Evolutionary conservation across 495 filamentous ascomycete genomes (phyloP).

Genomic region (Darksidea phi): DNA sequence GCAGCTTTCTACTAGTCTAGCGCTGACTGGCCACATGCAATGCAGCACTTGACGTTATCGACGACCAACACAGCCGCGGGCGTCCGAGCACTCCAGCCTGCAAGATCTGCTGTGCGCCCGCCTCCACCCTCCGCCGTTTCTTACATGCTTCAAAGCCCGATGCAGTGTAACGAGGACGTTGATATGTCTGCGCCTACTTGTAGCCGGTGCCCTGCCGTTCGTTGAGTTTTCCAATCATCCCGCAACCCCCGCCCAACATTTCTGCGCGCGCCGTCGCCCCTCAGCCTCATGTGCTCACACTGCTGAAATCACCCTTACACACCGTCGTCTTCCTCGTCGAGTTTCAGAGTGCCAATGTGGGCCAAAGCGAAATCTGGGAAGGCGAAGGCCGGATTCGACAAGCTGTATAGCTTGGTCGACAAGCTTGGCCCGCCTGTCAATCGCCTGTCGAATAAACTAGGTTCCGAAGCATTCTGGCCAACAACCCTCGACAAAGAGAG

Average conservation of each 20-base stretch:
- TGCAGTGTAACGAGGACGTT: constrained; percentile 19
- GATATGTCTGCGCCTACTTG: background rate
- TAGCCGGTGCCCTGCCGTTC: background rate
- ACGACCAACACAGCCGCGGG: background rate
- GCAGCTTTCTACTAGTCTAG: too few relatives aligned
- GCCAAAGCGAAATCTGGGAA: constrained; percentile 44
- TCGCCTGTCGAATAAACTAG: constrained; percentile 67
- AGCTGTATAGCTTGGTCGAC: constrained; percentile 48
- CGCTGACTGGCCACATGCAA: too few relatives aligned
- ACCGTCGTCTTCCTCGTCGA: constrained; percentile 16
- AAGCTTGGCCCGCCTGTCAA: constrained; percentile 66
- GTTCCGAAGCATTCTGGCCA: constrained; percentile 75
- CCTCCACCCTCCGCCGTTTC: constrained; percentile 1
- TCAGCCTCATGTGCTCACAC: too few relatives aligned
- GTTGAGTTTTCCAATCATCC: background rate
- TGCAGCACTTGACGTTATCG: background rate
- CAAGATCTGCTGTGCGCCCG: constrained; percentile 11
- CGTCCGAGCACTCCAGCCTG: constrained; percentile 1
- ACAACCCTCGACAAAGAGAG: constrained; percentile 75
- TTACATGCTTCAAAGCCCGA: constrained; percentile 7
- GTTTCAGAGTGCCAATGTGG: constrained; percentile 37
- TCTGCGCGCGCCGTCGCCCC: too few relatives aligned
- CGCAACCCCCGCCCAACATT: too few relatives aligned
- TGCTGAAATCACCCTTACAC: too few relatives aligned
- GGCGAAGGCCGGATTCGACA: constrained; percentile 51